Conservation (phyloP, 345 rosid species). For the Chamaenerion angustifolium region DNA sequence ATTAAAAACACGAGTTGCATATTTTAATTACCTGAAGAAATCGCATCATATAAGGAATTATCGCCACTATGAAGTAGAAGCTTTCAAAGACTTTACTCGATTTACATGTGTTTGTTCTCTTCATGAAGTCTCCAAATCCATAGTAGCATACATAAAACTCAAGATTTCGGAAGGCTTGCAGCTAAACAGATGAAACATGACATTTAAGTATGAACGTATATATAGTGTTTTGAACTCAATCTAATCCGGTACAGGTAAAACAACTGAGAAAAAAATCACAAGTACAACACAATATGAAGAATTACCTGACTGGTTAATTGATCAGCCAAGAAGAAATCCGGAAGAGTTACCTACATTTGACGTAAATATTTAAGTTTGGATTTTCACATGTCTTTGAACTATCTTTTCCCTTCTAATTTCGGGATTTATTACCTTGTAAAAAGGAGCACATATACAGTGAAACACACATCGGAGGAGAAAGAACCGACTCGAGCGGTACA, state of each 20-base stretch:
- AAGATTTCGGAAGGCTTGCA: constrained; percentile 3
- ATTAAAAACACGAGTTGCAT: no score
- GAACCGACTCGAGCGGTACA: constrained; percentile 4
- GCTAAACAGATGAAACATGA: background rate
- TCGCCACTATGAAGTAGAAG: constrained; percentile 34
- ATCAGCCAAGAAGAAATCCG: constrained; percentile 73
- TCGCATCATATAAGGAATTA: constrained; percentile 62
- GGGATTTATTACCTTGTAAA: constrained; percentile 1
- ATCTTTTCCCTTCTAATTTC: no score
- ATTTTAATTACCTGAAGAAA: constrained; percentile 39
- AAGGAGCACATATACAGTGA: constrained; percentile 3
- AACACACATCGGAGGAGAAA: background rate
- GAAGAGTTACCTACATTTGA: constrained; percentile 37
- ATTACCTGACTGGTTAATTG: constrained; percentile 70
- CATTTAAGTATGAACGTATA: no score
- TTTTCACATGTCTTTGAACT: no score
- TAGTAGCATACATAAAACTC: constrained; percentile 7
- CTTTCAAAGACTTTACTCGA: constrained; percentile 24
- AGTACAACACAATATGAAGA: no score
- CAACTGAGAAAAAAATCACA: no score
- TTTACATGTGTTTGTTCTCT: constrained; percentile 31
- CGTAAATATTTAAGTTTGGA: background rate
- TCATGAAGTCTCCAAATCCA: constrained; percentile 9
- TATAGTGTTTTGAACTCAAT: no score
- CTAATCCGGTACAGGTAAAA: no score